phyloP scores from a whole-genome alignment of 306 rosid genomes.

The Trifolium dubium region DNA sequence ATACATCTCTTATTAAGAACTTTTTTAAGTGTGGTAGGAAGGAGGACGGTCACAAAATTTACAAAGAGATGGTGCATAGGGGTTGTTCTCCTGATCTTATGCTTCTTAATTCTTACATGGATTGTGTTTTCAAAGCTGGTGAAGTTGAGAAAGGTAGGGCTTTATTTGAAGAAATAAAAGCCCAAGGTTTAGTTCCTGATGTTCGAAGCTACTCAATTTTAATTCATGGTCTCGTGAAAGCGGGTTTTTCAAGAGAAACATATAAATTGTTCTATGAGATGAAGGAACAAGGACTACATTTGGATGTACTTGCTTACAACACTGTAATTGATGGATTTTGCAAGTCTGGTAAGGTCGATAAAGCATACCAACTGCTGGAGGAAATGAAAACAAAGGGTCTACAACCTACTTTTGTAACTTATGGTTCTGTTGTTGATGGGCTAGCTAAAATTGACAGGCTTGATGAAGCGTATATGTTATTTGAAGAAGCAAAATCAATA shows the following conservation, averaged over 20 bases:
- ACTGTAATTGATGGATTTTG: conserved; percentile 84
- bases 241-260: conserved; percentile 84
- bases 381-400: conserved; percentile 90
- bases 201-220: conserved; percentile 83
- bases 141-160: conserved; percentile 84
- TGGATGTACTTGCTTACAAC: conserved; percentile 88
- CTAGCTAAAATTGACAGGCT: conserved; percentile 93
- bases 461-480: conserved; percentile 95
- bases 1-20: conserved; percentile 80
- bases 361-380: conserved; percentile 88
- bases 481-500: conserved; percentile 90
- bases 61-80: conserved; percentile 75
- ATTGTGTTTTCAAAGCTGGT: conserved; percentile 86
- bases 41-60: conserved; percentile 96
- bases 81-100: conserved; percentile 80
- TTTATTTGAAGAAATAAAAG: conserved; percentile 78
- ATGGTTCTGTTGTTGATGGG: conserved; percentile 90
- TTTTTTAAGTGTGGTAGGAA: conserved; percentile 88
- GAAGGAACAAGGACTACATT: conserved; percentile 85
- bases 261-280: conserved; percentile 70
- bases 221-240: conserved; percentile 86
- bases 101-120: conserved; percentile 94
- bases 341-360: conserved; percentile 86
- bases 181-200: conserved; percentile 71
- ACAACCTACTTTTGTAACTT: conserved; percentile 83